These are phyloP conservation scores for Sugiyamaella xylanicola DNA, from an alignment of 1,139 yeast genomes.

Conservation along the genomic window DNA sequence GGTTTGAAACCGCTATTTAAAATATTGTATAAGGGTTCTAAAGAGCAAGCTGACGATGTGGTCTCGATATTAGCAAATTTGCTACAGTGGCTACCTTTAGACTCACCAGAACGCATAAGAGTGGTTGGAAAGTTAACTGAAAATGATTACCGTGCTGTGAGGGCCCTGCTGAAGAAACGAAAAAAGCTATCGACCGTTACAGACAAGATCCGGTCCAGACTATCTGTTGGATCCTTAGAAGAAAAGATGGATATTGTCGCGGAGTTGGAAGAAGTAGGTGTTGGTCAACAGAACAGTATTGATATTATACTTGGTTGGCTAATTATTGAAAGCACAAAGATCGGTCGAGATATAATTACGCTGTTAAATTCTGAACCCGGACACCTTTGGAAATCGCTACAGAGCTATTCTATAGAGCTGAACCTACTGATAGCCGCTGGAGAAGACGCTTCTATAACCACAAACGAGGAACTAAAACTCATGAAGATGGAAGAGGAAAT, in stretches of 20 bases:
- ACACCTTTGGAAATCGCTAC: neutral
- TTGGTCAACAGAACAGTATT: conserved; percentile 30
- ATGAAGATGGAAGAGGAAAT: conserved; percentile 7
- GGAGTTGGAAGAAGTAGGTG: conserved; percentile 34
- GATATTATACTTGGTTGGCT: conserved; percentile 39
- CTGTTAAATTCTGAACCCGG: neutral
- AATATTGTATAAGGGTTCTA: conserved; percentile 16
- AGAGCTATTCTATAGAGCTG: neutral
- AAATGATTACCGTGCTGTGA: conserved; percentile 29
- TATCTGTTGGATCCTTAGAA: conserved; percentile 18
- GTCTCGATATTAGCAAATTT: conserved; percentile 35
- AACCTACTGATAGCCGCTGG: neutral
- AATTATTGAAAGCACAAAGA: conserved; percentile 33
- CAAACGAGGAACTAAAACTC: conserved; percentile 3
- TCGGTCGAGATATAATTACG: conserved; percentile 13
- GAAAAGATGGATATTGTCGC: conserved; percentile 14
- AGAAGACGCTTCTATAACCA: conserved; percentile 1
- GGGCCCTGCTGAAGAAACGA: conserved; percentile 28
- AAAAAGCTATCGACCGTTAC: neutral
- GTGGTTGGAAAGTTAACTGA: conserved; percentile 36
- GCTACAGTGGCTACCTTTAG: conserved; percentile 39
- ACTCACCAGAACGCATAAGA: conserved; percentile 36
- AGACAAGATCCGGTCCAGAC: neutral
- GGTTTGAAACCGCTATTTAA: conserved; percentile 37
- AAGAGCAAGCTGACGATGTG: conserved; percentile 10